These are phyloP conservation scores for Cryptomeria japonica DNA, from an alignment of 75 land plant species.

Conservation along the genomic window DNA sequence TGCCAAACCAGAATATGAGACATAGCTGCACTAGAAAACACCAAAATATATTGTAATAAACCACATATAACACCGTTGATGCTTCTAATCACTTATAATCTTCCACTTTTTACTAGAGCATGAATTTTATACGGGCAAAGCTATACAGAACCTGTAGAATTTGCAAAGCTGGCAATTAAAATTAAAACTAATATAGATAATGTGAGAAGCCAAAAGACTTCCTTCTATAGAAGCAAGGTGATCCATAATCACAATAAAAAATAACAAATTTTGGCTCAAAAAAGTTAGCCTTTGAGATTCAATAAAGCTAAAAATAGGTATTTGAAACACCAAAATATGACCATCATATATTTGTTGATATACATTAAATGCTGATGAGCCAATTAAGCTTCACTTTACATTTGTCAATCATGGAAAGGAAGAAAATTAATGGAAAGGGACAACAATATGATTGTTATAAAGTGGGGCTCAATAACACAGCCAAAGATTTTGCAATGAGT, in stretches of 20 bases:
- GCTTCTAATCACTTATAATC: not conserved
- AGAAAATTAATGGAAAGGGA: too few relatives aligned
- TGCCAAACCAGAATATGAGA: constrained; percentile 61
- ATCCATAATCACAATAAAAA: not conserved
- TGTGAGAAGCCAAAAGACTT: not conserved
- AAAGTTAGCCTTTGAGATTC: not conserved
- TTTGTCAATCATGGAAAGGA: not conserved
- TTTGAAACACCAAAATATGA: not conserved
- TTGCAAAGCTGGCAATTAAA: not conserved
- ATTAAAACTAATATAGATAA: not conserved
- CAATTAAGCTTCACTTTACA: not conserved
- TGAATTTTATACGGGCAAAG: not conserved
- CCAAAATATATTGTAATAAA: not conserved
- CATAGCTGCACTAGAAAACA: constrained; percentile 48
- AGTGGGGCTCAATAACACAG: too few relatives aligned
- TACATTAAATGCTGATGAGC: not conserved
- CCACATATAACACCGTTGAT: not conserved
- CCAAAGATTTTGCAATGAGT: not conserved
- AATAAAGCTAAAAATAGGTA: not conserved
- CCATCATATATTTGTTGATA: not conserved
- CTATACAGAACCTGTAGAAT: not conserved
- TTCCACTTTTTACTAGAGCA: not conserved
- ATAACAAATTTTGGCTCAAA: not conserved
- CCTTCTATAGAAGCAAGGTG: not conserved
- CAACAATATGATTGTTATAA: too few relatives aligned